phyloP scores from a whole-genome alignment of 2,329 filamentous ascomycete species.

The Neonectria sp. region DNA sequence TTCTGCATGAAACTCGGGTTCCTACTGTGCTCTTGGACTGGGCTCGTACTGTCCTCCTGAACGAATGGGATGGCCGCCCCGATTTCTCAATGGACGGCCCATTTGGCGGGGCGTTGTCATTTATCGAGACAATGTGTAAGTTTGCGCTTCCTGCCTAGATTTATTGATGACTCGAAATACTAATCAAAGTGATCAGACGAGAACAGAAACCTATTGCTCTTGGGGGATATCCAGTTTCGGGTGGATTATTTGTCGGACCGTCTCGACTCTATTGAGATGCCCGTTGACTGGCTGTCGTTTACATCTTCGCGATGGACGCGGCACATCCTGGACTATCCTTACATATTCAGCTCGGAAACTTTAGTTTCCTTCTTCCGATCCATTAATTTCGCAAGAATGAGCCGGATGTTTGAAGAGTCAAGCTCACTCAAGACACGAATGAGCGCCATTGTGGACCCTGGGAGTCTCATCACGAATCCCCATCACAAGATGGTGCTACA shows the following conservation, averaged over 20 bases:
- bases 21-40: slow-evolving; percentile 76
- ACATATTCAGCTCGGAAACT: slow-evolving; percentile 80
- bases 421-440: slow-evolving; percentile 71
- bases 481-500: slow-evolving; percentile 74
- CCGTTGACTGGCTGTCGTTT: slow-evolving; percentile 78
- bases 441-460: slow-evolving; percentile 68
- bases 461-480: slow-evolving; percentile 68
- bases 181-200: slow-evolving; percentile 63
- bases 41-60: slow-evolving; percentile 81
- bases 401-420: slow-evolving; percentile 80
- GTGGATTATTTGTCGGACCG: slow-evolving; percentile 83
- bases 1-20: slow-evolving; percentile 69
- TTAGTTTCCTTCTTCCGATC: slow-evolving; percentile 89
- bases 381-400: slow-evolving; percentile 91
- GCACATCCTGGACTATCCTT: slow-evolving; percentile 86
- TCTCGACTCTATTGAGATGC: slow-evolving; percentile 82
- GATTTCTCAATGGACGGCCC: slow-evolving; percentile 78
- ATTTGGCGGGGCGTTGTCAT: slow-evolving; percentile 82
- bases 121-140: slow-evolving; percentile 82
- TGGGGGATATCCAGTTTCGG: slow-evolving; percentile 79
- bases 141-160: slow-evolving; percentile 33
- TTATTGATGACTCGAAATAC: neutral
- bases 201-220: slow-evolving; percentile 73
- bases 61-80: slow-evolving; percentile 85
- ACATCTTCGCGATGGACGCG: slow-evolving; percentile 72